Percentiles rank a stretch among this genome's conserved stretches.
phyloP scores from a whole-genome alignment of 768 basidiomycete genomes.

The Boletus coccyginus region DNA sequence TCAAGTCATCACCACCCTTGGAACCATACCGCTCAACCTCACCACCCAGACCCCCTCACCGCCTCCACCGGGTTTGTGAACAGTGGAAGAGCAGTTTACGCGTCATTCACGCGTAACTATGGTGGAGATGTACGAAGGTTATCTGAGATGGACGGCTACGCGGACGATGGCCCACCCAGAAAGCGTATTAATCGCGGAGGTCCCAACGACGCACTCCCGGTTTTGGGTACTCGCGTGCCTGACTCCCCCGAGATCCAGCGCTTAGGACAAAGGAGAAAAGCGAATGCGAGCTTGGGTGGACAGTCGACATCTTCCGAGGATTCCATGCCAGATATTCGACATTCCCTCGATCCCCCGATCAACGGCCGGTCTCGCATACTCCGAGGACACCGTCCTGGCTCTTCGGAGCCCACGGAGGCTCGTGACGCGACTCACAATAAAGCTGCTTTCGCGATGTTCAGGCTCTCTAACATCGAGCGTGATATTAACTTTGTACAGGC shows the following conservation, averaged over 20 bases:
- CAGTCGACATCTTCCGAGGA: constrained; percentile 69
- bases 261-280: constrained; percentile 46
- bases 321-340: constrained; percentile 50
- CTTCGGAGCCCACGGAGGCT: constrained; percentile 30
- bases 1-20: constrained; percentile 37
- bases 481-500: constrained; percentile 43
- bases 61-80: constrained; percentile 58
- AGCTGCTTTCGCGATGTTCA: constrained; percentile 52
- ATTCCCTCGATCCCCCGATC: constrained; percentile 42
- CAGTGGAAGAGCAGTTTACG: constrained; percentile 41
- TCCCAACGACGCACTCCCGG: constrained; percentile 33
- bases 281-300: constrained; percentile 36
- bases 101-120: constrained; percentile 48
- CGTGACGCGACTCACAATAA: constrained; percentile 20
- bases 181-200: constrained; percentile 64
- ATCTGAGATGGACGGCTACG: constrained; percentile 37
- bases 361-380: constrained; percentile 47
- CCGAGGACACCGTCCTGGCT: constrained; percentile 41
- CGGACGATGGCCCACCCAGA: constrained; percentile 63
- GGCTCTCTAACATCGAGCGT: constrained; percentile 54
- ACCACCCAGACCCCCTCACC: constrained; percentile 51
- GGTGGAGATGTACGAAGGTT: constrained; percentile 37
- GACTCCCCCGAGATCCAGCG: constrained; percentile 60
- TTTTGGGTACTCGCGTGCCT: constrained; percentile 29
- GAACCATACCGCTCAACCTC: constrained; percentile 33